Conservation (phyloP, 2,329 filamentous ascomycete species). For the Orbilia ellipsospora region DNA sequence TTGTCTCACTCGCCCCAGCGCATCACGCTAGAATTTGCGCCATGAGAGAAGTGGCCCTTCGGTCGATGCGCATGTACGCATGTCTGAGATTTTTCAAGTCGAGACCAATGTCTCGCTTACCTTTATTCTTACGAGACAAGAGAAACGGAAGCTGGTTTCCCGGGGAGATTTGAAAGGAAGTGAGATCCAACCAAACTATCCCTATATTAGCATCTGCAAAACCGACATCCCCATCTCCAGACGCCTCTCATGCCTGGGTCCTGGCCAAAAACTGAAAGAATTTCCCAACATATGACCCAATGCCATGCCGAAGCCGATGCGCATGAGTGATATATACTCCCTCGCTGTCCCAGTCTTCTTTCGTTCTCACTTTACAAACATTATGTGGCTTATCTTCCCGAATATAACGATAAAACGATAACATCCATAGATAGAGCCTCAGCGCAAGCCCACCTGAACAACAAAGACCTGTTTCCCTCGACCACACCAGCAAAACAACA, state of each 20-base stretch:
- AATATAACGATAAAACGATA: neutral
- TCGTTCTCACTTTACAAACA: neutral
- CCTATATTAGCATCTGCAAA: constrained; percentile 46
- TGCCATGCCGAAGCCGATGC: constrained; percentile 3
- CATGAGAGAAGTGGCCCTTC: neutral
- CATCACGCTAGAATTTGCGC: neutral
- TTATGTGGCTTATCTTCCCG: neutral
- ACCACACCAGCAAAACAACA: constrained; percentile 1
- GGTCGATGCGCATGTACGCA: constrained; percentile 10
- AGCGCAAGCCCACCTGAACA: neutral
- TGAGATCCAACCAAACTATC: constrained; percentile 18
- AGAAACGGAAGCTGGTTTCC: constrained; percentile 10
- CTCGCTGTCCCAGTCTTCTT: constrained; percentile 10
- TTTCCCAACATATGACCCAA: neutral
- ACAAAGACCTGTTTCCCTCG: neutral
- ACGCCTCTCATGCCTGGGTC: too few relatives aligned
- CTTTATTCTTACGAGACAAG: neutral
- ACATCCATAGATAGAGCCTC: constrained; percentile 2
- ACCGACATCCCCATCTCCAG: constrained; percentile 14
- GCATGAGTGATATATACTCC: constrained; percentile 39
- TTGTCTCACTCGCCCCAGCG: neutral
- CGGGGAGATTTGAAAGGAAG: neutral
- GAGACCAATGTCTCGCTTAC: constrained; percentile 41
- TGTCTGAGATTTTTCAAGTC: constrained; percentile 44
- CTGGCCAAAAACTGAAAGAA: too few relatives aligned